Percentiles rank a stretch among this genome's conserved stretches.
Conservation (phyloP, 1,284 basidiomycete species). For the Boletus sp. region DNA sequence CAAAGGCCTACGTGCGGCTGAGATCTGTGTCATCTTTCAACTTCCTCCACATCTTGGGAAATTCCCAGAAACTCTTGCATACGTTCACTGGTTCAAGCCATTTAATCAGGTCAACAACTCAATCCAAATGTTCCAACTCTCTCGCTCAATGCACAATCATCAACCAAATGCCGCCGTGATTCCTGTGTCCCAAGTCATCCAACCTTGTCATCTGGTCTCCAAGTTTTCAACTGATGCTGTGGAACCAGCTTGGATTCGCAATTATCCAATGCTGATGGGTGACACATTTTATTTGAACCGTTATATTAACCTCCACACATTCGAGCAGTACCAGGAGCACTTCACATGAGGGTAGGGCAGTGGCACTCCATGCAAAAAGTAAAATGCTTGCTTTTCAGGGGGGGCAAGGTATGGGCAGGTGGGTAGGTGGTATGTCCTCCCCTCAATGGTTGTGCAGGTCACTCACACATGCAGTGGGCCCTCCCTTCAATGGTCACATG, state of each 20-base stretch:
- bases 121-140: conserved; percentile 10
- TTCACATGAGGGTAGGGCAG: too few species aligned
- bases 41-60: background rate
- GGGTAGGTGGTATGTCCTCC: too few species aligned
- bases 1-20: background rate
- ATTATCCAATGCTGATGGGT: background rate
- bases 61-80: background rate
- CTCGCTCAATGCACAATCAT: background rate
- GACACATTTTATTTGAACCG: conserved; percentile 16
- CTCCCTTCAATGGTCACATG: too few species aligned
- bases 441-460: too few species aligned
- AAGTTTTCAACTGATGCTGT: conserved; percentile 7
- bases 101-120: background rate
- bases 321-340: too few species aligned
- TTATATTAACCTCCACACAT: conserved; percentile 7
- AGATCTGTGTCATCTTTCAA: background rate
- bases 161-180: conserved; percentile 2
- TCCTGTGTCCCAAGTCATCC: background rate
- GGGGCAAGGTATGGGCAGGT: too few species aligned
- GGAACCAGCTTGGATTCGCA: conserved; percentile 2
- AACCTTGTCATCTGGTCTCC: conserved; percentile 17
- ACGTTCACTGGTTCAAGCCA: conserved; percentile 2
- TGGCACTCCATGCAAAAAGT: too few species aligned
- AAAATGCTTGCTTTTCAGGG: too few species aligned
- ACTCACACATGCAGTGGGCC: too few species aligned